Conservation (phyloP, 495 filamentous ascomycete species). For the Penicillium salamii region DNA sequence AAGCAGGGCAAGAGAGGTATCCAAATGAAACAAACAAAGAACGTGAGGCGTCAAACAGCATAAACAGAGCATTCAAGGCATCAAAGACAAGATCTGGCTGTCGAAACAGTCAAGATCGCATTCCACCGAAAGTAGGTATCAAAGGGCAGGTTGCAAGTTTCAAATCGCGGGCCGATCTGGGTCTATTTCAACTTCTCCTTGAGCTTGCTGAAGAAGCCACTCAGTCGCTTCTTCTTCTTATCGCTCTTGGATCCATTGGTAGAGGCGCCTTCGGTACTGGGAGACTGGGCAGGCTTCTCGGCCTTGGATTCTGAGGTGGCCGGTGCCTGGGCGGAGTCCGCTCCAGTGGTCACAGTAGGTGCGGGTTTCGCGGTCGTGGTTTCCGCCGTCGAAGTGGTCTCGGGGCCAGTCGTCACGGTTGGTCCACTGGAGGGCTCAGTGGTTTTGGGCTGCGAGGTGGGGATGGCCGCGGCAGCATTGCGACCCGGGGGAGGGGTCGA, state of each 20-base stretch:
- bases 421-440: conserved; percentile 21
- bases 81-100: conserved; percentile 1
- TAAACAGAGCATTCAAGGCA: conserved; percentile 6
- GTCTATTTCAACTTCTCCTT: conserved; percentile 49
- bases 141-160: not conserved
- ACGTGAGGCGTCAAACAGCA: not conserved
- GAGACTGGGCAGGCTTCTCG: conserved; percentile 10
- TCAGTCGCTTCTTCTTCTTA: conserved; percentile 44
- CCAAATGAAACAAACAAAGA: conserved; percentile 20
- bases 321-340: conserved; percentile 16
- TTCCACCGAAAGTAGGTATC: conserved; percentile 2
- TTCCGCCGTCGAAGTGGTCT: conserved; percentile 15
- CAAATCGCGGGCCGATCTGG: not conserved
- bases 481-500: conserved; percentile 33
- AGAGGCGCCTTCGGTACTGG: conserved; percentile 15
- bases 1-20: conserved; percentile 28
- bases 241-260: conserved; percentile 32
- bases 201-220: conserved; percentile 48
- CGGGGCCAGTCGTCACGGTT: conserved; percentile 37
- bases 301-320: conserved; percentile 18
- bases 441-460: conserved; percentile 10
- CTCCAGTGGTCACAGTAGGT: conserved; percentile 38
- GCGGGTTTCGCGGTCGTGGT: conserved; percentile 16
- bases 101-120: not conserved
- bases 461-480: conserved; percentile 10